Base-by-base conservation (phyloP, 1,284 basidiomycete genomes). In the Ceratobasidium sp. region DNA sequence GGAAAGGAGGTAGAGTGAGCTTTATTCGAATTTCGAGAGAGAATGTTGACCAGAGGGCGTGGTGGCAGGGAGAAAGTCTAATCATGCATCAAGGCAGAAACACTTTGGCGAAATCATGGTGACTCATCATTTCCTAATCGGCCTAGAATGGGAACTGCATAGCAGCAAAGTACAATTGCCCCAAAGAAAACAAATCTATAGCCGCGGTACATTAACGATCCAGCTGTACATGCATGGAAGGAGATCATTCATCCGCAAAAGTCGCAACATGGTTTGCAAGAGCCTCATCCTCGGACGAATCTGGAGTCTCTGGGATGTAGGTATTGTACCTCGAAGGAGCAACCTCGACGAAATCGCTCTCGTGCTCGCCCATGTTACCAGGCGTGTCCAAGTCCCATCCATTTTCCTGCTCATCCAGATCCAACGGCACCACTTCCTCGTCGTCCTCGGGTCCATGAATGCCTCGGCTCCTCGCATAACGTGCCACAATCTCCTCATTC, bases 391-490 rank as follows among this genome's bases (percentile, higher is more conserved):
- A 81, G 1, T 80, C 81, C 65, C 65, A 66, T 16, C 80, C 59
- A 18, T 74, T 68, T 18, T 71, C 57, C 18, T 78, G 74, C 16
- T 54, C 67, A 7, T 80, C 80, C 23, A 67, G 50, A 12, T 79
- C 75, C 35, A 78, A 79, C 6, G 65, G 44, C 18, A 70, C 70
- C 16, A 64, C 55, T 18, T 87, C 86, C 78, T 90, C 87, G 1
- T 91, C 90, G 1, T 91, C 90, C 10, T 89, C 88, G 82, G 94
- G 93, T 44, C 87, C 85, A 77, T 88, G 85, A 0, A 86, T 86
- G 23, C 54, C 68, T 78, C 89, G 83, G 55, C 86, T 86, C 77
- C 85, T 83, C n/a, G 94, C 83, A 82, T 91, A 91, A 70, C 86
- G 84, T 76, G 82, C 85, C 46, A 94, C 82, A 84, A 93, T 87